Evolutionary conservation across 2,329 filamentous ascomycete species (phyloP), one percentile per base, ranked within the genome.

Genomic region (Tolypocladium pustulatum): DNA sequence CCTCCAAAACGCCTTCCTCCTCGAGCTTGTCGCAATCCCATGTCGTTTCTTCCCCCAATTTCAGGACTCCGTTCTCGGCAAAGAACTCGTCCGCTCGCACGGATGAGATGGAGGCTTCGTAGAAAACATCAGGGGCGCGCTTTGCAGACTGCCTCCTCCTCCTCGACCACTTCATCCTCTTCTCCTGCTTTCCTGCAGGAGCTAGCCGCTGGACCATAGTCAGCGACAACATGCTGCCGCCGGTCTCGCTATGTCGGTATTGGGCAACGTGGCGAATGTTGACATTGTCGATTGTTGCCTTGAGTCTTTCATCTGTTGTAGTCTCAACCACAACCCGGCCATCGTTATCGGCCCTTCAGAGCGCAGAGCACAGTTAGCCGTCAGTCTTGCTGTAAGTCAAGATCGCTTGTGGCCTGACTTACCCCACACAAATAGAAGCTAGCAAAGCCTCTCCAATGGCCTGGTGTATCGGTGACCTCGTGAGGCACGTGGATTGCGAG

Each of bases 31-130:
- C 61, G 7, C 56, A 43, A 6, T 59, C 64, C 71, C 70, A 73
- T 1, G 32, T 37, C 3, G 65, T 58, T 40, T 53, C 61, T 10
- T 68, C 61, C 1, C 71, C 71, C 36, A 69, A 62, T 8, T 64
- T 63, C 17, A 73, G 34, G 1, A 13, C 34, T 3, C 38, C 17
- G 55, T 73, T 73, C 55, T 69, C 59, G 15, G 61, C 40, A 0
- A 73, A 57, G 1, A 64, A 12, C 1, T 60, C 55, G 6, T 66
- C 59, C 0, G 61, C 60, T 27, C 41, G 58, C 4, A 58, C 38
- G 0, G 71, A 72, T 2, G 64, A 62, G 25, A 73, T 59, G 0
- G 60, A 60, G 0, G 68, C 68, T 34, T 72, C 69, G 25, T 71
- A 67, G 65, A 67, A 72, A 12, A 65, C 43, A 13, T 41, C 15